A percentile compares a stretch with the other conserved stretches of the same genome.
phyloP scores from a whole-genome alignment of 179 eudicot genomes.

The Patellifolia procumbens region DNA sequence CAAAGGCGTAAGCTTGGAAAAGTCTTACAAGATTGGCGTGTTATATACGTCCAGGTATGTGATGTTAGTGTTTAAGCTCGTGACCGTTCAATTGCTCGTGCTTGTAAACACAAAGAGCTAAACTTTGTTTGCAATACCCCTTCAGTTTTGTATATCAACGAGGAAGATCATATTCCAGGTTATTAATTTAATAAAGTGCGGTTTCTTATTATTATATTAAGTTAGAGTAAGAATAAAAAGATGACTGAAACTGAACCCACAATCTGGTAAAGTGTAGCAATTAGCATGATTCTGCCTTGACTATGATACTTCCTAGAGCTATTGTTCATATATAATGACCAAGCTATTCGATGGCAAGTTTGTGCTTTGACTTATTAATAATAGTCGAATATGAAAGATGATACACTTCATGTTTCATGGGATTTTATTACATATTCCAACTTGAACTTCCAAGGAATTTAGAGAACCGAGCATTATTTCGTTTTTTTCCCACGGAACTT shows the following conservation, averaged over 20 bases:
- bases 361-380: neutral
- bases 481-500: neutral
- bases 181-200: neutral
- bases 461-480: neutral
- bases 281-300: too few species aligned
- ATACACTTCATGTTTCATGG: neutral
- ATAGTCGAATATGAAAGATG: neutral
- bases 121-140: neutral
- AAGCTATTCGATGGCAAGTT: neutral
- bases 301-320: neutral
- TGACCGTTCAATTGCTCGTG: neutral
- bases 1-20: constrained; percentile 99
- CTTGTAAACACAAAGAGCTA: neutral
- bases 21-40: constrained; percentile 94
- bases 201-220: too few species aligned
- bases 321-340: too few species aligned
- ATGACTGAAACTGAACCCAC: neutral
- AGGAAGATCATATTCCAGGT: neutral
- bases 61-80: constrained; percentile 9
- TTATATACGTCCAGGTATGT: constrained; percentile 76
- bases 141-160: neutral
- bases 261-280: too few species aligned
- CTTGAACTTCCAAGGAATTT: constrained; percentile 8
- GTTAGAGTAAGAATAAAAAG: too few species aligned
- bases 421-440: neutral